Evolutionary conservation across 2,329 filamentous ascomycete genomes (phyloP), one percentile per base, ranked within the genome.

Genomic region (Aspergillus glaucus): DNA sequence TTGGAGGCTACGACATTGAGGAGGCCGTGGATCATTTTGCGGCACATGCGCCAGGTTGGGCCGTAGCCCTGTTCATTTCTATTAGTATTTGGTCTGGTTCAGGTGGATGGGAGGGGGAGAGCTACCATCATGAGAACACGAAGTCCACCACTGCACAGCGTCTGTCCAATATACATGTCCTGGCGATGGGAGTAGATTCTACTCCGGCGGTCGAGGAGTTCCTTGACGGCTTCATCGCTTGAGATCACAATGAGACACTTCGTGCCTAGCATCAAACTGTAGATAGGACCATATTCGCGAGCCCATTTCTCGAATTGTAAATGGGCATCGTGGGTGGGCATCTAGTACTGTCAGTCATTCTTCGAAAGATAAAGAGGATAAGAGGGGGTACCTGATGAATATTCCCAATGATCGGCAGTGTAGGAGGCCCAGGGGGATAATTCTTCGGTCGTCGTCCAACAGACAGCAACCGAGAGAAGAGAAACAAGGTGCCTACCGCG

Each of bases 291-390:
- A 43, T 80, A 80, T 55, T 78, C 65, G 5, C 72, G 54, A 0
- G 77, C 75, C 78, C 78, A 80, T 57, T 76, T 73, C 34, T 75
- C 60, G 46, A 78, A 78, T 46, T 79, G 73, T 0, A 75, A 52
- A 47, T 78, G 72, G 0, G 58, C 58, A 22, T 75, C 62, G 5
- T 64, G 44, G 2, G 59, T 62, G 0, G 75, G 76, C 57, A 79
- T 75, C 57, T 66, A 26, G 8, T 22, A 3, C 14, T 30, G 42
- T 44, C 42, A 44, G 26, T 34, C 8, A 40, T 10, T 43, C 3
- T 12, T 8, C 14, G 10, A 12, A 8, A 28, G 43, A n/a, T 12
- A 22, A 22, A 12, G 15, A 14, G 21, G 8, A 22, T 14, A 5
- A 43, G 19, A 46, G 28, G 15, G 10, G 7, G 3, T 21, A 55